Percentiles rank a stretch among this genome's conserved stretches.
Conservation (phyloP, 768 basidiomycete genomes). For the Tulasnella calospora region DNA sequence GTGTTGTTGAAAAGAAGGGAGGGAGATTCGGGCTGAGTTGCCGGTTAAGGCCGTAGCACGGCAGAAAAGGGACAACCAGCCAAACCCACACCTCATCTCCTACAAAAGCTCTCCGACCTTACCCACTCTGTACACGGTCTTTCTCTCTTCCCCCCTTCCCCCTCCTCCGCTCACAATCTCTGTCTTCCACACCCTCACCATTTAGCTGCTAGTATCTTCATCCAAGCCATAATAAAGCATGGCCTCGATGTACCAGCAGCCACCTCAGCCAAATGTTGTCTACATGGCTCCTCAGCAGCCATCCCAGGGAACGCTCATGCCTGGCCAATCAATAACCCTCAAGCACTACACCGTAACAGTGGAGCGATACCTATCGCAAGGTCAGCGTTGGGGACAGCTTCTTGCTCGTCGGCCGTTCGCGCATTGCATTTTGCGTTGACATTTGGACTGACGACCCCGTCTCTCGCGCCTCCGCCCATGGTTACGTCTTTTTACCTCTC, state of each 20-base stretch:
- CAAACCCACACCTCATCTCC: neutral
- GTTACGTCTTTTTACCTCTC: neutral
- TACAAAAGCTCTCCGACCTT: conserved; percentile 7
- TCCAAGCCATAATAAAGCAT: neutral
- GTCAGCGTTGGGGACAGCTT: conserved; percentile 50
- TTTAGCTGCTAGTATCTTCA: neutral
- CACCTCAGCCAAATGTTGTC: conserved; percentile 18
- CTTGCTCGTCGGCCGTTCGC: conserved; percentile 21
- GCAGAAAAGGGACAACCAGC: neutral
- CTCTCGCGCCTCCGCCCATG: neutral
- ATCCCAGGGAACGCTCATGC: conserved; percentile 39
- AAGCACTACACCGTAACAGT: conserved; percentile 88
- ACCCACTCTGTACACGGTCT: neutral
- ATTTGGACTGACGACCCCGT: conserved; percentile 27
- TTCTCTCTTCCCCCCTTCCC: neutral
- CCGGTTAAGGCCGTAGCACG: conserved; percentile 8
- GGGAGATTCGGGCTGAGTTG: conserved; percentile 7
- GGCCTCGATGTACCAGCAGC: conserved; percentile 19
- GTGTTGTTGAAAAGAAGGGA: neutral
- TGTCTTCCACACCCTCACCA: neutral
- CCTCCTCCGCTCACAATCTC: neutral
- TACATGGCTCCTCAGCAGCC: conserved; percentile 25
- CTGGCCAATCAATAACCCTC: conserved; percentile 82
- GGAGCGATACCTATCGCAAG: conserved; percentile 93
- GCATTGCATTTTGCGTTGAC: conserved; percentile 25